Base-by-base conservation (phyloP, 192 early-diverging fungal genomes). In the Podila verticillata region DNA sequence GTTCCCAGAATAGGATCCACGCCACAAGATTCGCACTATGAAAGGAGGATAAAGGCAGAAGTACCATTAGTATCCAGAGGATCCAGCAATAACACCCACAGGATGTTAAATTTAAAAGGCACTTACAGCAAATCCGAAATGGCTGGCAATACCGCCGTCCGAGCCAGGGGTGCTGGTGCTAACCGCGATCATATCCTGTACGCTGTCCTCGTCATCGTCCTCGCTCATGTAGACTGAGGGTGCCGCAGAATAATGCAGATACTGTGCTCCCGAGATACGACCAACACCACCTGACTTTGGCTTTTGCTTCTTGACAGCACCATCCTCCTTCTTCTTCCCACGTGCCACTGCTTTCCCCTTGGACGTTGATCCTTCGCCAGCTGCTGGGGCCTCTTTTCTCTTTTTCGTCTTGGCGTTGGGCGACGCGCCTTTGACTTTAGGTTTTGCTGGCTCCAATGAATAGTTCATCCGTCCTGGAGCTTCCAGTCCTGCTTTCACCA, bases 1-100 rank as follows among this genome's bases (percentile, higher is more conserved):
- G 88, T 82, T 22, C 92, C 92, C 19, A 94, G 81, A 61, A 94
- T 92, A 6, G 92, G 92, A 60, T 94, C 92, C 12, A 89, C 84
- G 24, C 87, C 84, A 73, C 92, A 94, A 22, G 86, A 82, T 82
- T 92, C 90, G 74, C 93, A 94, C 81, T 92, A 79, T 66, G 75
- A 32, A 12, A 36, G 9, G 30, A 26, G n/a, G 36, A 56, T 65
- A 59, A n/a, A 24, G 24, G 62, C 9, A 59, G 17, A 58, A 61
- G 3, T 47, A 1, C 48, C 48, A 17, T 17, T n/a, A 28, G n/a
- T 74, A 72, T 13, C 31, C 20, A 51, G 28, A n/a, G 31, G 44
- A 22, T 8, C 12, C 47, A 36, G 17, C 9, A 63, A 49, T 7
- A 51, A 4, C 32, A 63, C 10, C 13, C 35, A 26, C 24, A 30